Percentiles rank a stretch among this genome's conserved stretches.
Evolutionary conservation across 2,329 filamentous ascomycete species (phyloP).

Genomic region (Chrysoporthe cubensis): DNA sequence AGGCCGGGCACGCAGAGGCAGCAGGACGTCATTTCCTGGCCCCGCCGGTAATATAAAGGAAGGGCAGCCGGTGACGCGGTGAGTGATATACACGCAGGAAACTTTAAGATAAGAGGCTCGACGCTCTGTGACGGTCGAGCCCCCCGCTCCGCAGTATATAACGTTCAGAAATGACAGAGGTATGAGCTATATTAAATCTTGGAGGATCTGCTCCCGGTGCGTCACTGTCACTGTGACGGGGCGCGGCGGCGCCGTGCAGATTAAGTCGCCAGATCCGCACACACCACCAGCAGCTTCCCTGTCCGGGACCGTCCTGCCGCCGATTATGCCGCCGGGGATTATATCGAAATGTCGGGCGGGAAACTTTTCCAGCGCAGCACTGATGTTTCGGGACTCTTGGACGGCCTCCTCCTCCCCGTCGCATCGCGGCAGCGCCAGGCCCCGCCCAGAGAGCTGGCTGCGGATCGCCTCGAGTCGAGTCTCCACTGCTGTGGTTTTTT

Average conservation of each 20-base stretch:
- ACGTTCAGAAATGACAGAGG: not conserved
- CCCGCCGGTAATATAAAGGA: conserved; percentile 10
- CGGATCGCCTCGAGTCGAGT: not conserved
- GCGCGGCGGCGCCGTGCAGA: conserved; percentile 1
- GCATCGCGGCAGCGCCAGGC: not conserved
- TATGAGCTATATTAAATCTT: conserved; percentile 3
- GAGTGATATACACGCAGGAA: not conserved
- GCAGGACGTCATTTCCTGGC: conserved; percentile 8
- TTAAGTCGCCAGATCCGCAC: not conserved
- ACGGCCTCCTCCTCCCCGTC: not conserved
- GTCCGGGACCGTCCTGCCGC: not conserved
- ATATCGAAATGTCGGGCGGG: no score
- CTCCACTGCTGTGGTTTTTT: not conserved
- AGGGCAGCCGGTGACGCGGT: not conserved
- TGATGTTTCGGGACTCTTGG: not conserved
- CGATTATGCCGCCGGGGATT: not conserved
- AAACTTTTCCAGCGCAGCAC: not conserved
- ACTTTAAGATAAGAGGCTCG: not conserved
- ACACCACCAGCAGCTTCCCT: not conserved
- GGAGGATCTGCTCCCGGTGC: not conserved
- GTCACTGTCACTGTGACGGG: not conserved
- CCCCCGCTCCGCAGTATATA: not conserved
- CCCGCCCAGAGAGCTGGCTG: no score
- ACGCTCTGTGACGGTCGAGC: not conserved
- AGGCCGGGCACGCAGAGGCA: not conserved